Conservation (phyloP, 495 filamentous ascomycete genomes). For the Annulohypoxylon nitens region DNA sequence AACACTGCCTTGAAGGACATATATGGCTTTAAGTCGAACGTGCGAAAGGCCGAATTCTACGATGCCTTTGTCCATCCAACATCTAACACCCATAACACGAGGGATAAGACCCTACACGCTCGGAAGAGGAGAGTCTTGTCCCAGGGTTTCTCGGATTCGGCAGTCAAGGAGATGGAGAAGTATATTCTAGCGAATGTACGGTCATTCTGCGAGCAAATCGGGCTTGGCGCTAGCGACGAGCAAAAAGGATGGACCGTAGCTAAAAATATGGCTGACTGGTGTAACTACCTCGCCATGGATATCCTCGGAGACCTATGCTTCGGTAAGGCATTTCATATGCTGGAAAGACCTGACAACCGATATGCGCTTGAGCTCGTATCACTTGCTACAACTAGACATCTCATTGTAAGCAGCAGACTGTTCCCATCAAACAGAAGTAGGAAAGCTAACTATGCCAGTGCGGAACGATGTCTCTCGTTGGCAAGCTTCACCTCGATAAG, state of each 20-base stretch:
- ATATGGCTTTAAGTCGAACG: slow-evolving; percentile 72
- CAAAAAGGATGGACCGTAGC: slow-evolving; percentile 60
- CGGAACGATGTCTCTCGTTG: slow-evolving; percentile 67
- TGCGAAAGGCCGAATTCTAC: slow-evolving; percentile 75
- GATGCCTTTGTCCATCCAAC: slow-evolving; percentile 70
- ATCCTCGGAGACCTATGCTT: slow-evolving; percentile 79
- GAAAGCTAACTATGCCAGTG: slow-evolving; percentile 53
- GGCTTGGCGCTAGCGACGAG: slow-evolving; percentile 54
- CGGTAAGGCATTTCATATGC: slow-evolving; percentile 78
- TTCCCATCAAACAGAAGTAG: neutral
- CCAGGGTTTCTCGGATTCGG: slow-evolving; percentile 71
- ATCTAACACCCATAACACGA: slow-evolving; percentile 70
- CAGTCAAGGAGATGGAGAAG: slow-evolving; percentile 68
- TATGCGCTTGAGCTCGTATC: slow-evolving; percentile 69
- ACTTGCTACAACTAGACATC: slow-evolving; percentile 67
- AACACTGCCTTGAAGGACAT: slow-evolving; percentile 69
- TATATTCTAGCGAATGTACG: slow-evolving; percentile 68
- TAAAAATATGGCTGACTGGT: slow-evolving; percentile 72
- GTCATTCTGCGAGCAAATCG: slow-evolving; percentile 64
- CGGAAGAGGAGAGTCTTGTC: slow-evolving; percentile 73
- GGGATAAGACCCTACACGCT: slow-evolving; percentile 70
- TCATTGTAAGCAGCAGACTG: slow-evolving; percentile 60
- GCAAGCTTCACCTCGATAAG: slow-evolving; percentile 69
- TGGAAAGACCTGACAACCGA: slow-evolving; percentile 70
- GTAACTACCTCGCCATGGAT: slow-evolving; percentile 77